These are phyloP conservation scores for Podaxis sp. DNA, from an alignment of 768 basidiomycete species.

Conservation along the genomic window DNA sequence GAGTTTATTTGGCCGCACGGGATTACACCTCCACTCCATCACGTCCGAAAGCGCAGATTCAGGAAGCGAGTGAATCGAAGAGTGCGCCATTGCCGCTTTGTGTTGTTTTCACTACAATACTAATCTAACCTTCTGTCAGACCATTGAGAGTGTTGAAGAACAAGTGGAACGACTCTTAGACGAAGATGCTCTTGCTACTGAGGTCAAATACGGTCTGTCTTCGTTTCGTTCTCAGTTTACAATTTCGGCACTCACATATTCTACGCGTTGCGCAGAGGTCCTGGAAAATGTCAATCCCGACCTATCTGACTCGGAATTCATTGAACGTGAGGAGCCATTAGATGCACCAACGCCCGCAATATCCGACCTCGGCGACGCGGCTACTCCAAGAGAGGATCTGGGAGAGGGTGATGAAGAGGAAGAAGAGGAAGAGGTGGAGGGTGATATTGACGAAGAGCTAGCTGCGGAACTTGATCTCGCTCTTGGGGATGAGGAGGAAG, in stretches of 20 bases:
- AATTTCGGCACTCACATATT: neutral
- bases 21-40: slow-evolving; percentile 86
- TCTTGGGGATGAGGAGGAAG: slow-evolving; percentile 67
- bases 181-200: slow-evolving; percentile 68
- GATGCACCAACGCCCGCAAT: slow-evolving; percentile 70
- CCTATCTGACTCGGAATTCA: slow-evolving; percentile 83
- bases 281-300: slow-evolving; percentile 91
- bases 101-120: neutral
- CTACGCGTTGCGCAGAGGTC: slow-evolving; percentile 46
- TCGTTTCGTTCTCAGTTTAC: neutral
- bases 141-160: slow-evolving; percentile 92
- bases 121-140: slow-evolving; percentile 37
- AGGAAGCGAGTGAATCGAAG: slow-evolving; percentile 83
- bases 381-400: slow-evolving; percentile 52
- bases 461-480: slow-evolving; percentile 85
- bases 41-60: slow-evolving; percentile 89
- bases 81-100: slow-evolving; percentile 35
- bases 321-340: slow-evolving; percentile 63
- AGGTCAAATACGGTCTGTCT: slow-evolving; percentile 70
- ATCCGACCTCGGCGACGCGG: slow-evolving; percentile 61
- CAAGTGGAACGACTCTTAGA: slow-evolving; percentile 86
- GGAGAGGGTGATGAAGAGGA: slow-evolving; percentile 56
- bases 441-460: slow-evolving; percentile 84
- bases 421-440: slow-evolving; percentile 59
- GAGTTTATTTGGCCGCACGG: slow-evolving; percentile 99